These are phyloP conservation scores for Taiozyma sp. DNA, from an alignment of 1,139 yeast species.

Conservation along the genomic window DNA sequence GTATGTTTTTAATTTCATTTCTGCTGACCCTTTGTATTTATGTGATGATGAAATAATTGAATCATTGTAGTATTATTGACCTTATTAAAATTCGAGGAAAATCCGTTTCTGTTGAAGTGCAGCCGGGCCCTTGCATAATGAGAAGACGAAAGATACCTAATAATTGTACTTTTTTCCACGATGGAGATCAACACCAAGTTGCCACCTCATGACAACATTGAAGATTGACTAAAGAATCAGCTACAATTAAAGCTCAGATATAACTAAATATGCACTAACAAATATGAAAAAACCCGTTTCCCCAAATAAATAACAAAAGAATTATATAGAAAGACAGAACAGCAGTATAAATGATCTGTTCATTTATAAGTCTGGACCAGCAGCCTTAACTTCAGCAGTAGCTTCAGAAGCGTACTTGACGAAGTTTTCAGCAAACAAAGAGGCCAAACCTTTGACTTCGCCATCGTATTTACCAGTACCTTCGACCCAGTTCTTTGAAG, in stretches of 20 bases:
- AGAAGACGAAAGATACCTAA: no score
- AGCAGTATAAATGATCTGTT: not conserved
- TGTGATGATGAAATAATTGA: not conserved
- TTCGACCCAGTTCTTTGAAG: slow-evolving; percentile 78
- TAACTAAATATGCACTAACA: not conserved
- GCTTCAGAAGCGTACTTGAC: slow-evolving; percentile 80
- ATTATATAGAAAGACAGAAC: not conserved
- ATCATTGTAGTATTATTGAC: no score
- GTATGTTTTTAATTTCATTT: not conserved
- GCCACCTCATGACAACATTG: no score
- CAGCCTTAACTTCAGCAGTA: slow-evolving; percentile 82
- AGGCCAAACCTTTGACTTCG: slow-evolving; percentile 74
- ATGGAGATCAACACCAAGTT: no score
- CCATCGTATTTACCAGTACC: slow-evolving; percentile 61
- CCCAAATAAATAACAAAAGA: not conserved
- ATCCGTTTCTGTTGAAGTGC: no score
- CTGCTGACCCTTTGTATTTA: not conserved
- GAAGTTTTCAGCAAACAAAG: slow-evolving; percentile 81
- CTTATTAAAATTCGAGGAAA: no score
- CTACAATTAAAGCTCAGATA: not conserved
- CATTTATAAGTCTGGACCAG: slow-evolving; percentile 60
- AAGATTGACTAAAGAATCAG: no score
- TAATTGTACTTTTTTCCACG: no score
- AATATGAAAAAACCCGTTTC: not conserved
- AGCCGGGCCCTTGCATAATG: no score